A percentile compares a stretch with the other conserved stretches of the same genome.
These are phyloP conservation scores for Solanum neorickii DNA, from an alignment of 257 asterid genomes.

Conservation along the genomic window DNA sequence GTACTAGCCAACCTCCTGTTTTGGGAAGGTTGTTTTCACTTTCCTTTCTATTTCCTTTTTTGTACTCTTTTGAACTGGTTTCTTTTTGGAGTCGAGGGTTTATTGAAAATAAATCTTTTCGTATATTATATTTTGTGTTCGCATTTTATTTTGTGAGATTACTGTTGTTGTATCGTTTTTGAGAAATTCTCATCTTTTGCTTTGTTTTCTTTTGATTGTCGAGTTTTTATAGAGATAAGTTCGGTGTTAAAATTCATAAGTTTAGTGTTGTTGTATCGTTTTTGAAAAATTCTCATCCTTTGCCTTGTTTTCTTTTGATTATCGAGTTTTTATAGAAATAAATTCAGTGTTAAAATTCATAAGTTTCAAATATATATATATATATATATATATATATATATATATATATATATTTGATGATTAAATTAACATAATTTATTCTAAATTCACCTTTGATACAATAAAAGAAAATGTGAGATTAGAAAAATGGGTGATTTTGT, in stretches of 20 bases:
- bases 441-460: neutral
- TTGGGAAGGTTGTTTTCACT: neutral
- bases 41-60: neutral
- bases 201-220: neutral
- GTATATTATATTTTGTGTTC: accelerated
- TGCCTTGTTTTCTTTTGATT: neutral
- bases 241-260: neutral
- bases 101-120: neutral
- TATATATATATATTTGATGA: neutral
- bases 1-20: neutral
- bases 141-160: neutral
- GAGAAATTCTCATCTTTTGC: neutral
- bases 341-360: neutral
- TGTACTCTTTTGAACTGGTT: neutral
- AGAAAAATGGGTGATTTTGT: neutral
- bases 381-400: too few species aligned
- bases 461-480: neutral
- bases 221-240: neutral
- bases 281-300: neutral
- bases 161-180: neutral
- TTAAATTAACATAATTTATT: neutral
- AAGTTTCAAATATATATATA: neutral
- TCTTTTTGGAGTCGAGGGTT: neutral
- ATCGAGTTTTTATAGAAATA: neutral
- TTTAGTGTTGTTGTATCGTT: neutral